These are phyloP conservation scores for Gonium pectorale DNA, from an alignment of 139 green algal genomes.

Conservation along the genomic window DNA sequence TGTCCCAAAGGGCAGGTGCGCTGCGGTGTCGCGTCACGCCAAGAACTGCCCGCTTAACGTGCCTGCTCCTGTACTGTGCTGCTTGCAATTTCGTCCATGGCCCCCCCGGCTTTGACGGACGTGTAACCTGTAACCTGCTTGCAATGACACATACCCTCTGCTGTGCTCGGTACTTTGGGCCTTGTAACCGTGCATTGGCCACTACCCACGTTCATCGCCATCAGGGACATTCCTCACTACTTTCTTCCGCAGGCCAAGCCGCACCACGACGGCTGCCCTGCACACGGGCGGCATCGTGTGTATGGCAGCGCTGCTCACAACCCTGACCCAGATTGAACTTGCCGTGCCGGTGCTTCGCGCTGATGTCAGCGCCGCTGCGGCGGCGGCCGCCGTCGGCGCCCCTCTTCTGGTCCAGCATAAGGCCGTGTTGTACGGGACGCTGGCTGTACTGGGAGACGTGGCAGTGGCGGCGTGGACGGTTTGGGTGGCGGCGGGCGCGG, in stretches of 20 bases:
- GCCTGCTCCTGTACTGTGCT: neutral
- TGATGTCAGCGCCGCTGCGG: neutral
- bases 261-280: neutral
- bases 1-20: neutral
- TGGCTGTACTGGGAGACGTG: neutral
- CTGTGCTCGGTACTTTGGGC: neutral
- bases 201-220: no score
- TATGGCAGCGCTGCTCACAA: slow-evolving; percentile 32
- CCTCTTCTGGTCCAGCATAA: neutral
- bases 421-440: neutral
- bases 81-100: neutral
- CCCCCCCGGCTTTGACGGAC: neutral
- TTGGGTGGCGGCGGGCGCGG: neutral
- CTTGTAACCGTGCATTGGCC: neutral
- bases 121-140: neutral
- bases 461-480: neutral
- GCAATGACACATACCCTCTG: neutral
- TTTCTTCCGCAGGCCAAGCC: neutral
- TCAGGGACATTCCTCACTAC: no score
- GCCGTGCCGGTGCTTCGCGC: neutral
- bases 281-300: slow-evolving; percentile 1
- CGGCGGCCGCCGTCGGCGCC: neutral
- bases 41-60: neutral
- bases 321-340: neutral
- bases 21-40: neutral